Base-by-base conservation (phyloP, 257 asterid species). In the Jaltomata sinuosa region DNA sequence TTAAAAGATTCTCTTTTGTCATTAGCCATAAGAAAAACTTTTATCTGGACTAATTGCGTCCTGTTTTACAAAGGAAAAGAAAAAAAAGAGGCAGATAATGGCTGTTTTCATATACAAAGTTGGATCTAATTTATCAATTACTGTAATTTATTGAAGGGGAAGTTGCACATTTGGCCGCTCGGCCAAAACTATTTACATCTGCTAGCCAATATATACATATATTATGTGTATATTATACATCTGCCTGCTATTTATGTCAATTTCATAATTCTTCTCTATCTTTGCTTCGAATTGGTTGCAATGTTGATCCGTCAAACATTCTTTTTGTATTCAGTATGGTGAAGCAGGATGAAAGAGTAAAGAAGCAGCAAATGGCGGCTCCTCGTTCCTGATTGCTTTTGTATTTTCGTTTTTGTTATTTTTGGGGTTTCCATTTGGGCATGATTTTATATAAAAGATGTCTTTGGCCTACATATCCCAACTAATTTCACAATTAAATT, bases 331-430 rank as follows among this genome's bases (percentile, higher is more conserved):
- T 42, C 97, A 96, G 99, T 90, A 94, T 94, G 97, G 98, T 96
- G 89, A 94, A 89, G 85, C 86, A 92, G 77, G 97, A 95, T 47
- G 97, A 90, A 36, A 94, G 91, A 90, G 91, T 97, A 84, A 97
- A 95, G 94, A 97, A 97, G 91, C 99, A 94, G 91, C 99, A 97
- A 84, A 93, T 97, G 98, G 93, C 94, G 55, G 97, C 98, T 11
- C 99, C 99, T 77, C 97, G 98, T 22, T 91, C 90, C 79, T 96
- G 89, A 91, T 65, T 77, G 18, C 54, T 81, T 49, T 14, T 32
- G 57, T 11, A 4, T n/a, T 59, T n/a, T n/a, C 42, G 22, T 59
- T 74, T 55, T 38, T 40, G 5, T 45, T 76, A 45, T 42, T 15
- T 47, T 76, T 27, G 81, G 42, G 40, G 42, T 8, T 76, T 45